Evolutionary conservation across 2,329 filamentous ascomycete species (phyloP), one percentile per base, ranked within the genome.

Genomic region (Hypoxylon sp.): DNA sequence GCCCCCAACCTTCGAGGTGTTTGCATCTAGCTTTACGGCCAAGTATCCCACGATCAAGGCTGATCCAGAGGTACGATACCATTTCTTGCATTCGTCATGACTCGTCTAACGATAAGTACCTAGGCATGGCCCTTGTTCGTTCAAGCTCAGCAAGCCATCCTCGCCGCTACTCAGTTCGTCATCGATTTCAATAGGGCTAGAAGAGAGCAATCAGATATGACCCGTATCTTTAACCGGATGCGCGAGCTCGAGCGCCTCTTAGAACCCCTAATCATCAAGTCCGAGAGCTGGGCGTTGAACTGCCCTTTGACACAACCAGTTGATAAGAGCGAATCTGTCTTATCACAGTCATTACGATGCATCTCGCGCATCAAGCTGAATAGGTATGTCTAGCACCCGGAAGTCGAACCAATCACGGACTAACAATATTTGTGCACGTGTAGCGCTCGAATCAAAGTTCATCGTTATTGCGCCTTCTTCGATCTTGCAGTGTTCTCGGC

Each of bases 291-390:
- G 71, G 45, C 66, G 7, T 56, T 70, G 15, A 62, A 63, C 5
- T 69, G 69, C 11, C 62, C 67, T 5, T 58, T 69, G 13, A 71
- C 67, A 1, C 69, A 70, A 9, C 67, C 68, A 1, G 65, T 75
- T 5, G 70, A 73, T 43, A 64, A 62, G 7, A 64, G 63, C 0
- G 78, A 80, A 54, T 64, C 67, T 4, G 68, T 73, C 1, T 66
- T 79, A 4, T 71, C 72, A 2, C 71, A 74, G 35, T 71, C 76
- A 1, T 62, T 80, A 11, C 69, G 74, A 34, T 73, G 70, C 20
- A 78, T 80, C 66, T 71, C 76, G 7, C 70, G 71, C 8, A 79
- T 80, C 47, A 80, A 80, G 56, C 55, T 79, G 12, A 78, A 79
- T 60, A 79, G 75, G 75, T 73, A 61, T 35, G 61, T 43, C 1